Evolutionary conservation across 306 rosid species (phyloP).

Genomic region (Quercus wislizeni): DNA sequence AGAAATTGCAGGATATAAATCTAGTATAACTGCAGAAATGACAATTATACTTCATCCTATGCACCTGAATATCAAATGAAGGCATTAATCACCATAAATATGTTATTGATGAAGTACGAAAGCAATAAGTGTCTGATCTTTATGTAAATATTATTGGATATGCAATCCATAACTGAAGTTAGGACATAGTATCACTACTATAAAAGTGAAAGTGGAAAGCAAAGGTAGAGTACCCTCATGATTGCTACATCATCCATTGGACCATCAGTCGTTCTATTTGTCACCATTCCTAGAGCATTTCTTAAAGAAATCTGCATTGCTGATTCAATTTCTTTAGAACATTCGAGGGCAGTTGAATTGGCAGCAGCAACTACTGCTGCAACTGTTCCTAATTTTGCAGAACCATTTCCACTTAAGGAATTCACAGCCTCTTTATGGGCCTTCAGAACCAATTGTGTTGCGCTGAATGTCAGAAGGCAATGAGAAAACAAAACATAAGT

Average conservation of each 20-base stretch:
- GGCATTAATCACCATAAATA: background rate
- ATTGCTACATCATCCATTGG: constrained; percentile 94
- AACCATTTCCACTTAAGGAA: constrained; percentile 91
- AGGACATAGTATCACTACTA: background rate
- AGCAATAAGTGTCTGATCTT: background rate
- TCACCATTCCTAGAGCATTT: constrained; percentile 83
- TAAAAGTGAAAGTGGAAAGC: constrained; percentile 8
- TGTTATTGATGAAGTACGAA: background rate
- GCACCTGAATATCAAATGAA: background rate
- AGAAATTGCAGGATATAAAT: background rate
- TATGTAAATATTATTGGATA: background rate
- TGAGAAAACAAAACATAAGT: constrained; percentile 16
- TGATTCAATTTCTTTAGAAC: constrained; percentile 90
- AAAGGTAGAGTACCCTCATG: constrained; percentile 69
- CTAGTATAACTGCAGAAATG: background rate
- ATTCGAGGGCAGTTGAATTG: constrained; percentile 84
- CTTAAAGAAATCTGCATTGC: constrained; percentile 98
- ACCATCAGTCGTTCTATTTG: constrained; percentile 67
- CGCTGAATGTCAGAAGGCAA: constrained; percentile 42
- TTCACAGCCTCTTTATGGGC: constrained; percentile 98
- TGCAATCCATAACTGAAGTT: background rate
- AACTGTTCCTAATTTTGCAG: constrained; percentile 90
- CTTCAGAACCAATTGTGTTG: constrained; percentile 92
- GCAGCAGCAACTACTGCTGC: constrained; percentile 99
- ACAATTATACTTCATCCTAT: background rate